Evolutionary conservation across 2,329 filamentous ascomycete species (phyloP).

Genomic region (Trichophyton verrucosum): DNA sequence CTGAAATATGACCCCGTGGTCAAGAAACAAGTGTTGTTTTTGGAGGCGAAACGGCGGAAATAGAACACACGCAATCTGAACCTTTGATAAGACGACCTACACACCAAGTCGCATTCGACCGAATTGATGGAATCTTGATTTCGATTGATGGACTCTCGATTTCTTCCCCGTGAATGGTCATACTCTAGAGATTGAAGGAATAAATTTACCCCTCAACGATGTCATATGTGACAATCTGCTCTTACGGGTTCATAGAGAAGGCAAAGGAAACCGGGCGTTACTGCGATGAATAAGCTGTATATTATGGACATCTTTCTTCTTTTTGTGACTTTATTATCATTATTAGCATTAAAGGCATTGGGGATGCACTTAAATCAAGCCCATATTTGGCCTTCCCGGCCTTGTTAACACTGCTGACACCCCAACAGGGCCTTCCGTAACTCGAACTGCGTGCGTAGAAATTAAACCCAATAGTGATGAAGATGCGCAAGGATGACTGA

Average conservation of each 20-base stretch:
- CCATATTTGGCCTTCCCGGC: background rate
- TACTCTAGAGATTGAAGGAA: background rate
- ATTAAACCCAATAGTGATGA: no score
- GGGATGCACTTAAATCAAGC: background rate
- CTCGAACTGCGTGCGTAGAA: background rate
- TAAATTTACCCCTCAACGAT: background rate
- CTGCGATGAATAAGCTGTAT: background rate
- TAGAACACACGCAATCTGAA: conserved; percentile 15
- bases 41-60: conserved; percentile 68
- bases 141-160: background rate
- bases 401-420: background rate
- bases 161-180: background rate
- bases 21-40: conserved; percentile 86
- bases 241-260: background rate
- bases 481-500: no score
- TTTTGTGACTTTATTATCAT: background rate
- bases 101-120: background rate
- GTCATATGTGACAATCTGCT: background rate
- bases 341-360: background rate
- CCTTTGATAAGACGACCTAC: background rate
- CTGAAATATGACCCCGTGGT: conserved; percentile 98
- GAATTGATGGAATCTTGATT: background rate
- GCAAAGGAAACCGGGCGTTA: background rate
- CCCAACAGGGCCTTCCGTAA: background rate
- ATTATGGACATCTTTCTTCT: background rate